Base-by-base conservation (phyloP, 768 basidiomycete species). In the Xerocomellus dryophilus region DNA sequence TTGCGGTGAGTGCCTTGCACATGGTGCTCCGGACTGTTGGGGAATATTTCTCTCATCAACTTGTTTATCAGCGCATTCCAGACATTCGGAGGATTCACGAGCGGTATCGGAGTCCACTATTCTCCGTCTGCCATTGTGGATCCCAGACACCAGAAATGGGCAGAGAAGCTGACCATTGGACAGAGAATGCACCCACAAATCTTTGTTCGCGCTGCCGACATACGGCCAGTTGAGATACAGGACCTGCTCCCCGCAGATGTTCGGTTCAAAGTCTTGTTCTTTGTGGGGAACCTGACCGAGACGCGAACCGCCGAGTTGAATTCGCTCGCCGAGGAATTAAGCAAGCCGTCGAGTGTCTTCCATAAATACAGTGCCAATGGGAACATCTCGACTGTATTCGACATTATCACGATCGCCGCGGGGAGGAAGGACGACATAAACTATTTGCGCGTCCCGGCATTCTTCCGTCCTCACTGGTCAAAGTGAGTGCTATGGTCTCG, bases 71-170 rank as follows among this genome's bases (percentile, higher is more conserved):
- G 75, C 10, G 71, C 65, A 2, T 76, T 73, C 58, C 68, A 71
- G 50, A 68, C 69, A 2, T 74, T 69, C 47, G 74, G 74, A 35
- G 67, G 62, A 44, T 73, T 77, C 48, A 71, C 70, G 3, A 73
- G 69, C 35, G 70, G 70, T 8, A 69, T 72, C 21, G 74, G 76
- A 14, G 72, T 77, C 18, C 71, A 75, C 20, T 80, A 80, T 60
- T 45, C 58, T 0, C 67, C 71, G 2, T 76, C 72, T 31, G 49
- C 61, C 1, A 71, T 78, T 21, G 71, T 74, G 38, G 63, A 72
- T 40, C 42, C 60, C 12, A 61, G 57, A 20, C 52, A 71, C 29
- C 72, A 75, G 41, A 11, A 57, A 10, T 62, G 61, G 17, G 75
- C 78, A 2, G 36, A 50, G 7, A 59, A 63, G 9, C 61, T 78